These are phyloP conservation scores for Termitomyces titanicus DNA, from an alignment of 768 basidiomycete species.

Conservation along the genomic window DNA sequence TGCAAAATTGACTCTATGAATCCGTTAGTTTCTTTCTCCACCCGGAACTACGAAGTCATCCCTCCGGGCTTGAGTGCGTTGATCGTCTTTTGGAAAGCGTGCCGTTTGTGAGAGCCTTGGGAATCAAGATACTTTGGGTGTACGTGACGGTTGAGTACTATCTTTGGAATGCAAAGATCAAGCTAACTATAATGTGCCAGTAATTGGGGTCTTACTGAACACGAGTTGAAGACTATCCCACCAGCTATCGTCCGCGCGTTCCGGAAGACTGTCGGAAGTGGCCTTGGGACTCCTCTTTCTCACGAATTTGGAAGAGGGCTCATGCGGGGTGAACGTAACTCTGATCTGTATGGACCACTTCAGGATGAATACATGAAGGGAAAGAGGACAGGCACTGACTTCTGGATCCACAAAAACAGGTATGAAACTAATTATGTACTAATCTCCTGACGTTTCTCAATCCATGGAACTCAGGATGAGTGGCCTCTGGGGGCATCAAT, in stretches of 20 bases:
- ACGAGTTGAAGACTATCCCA: slow-evolving; percentile 58
- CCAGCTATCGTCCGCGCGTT: slow-evolving; percentile 57
- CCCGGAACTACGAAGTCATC: slow-evolving; percentile 51
- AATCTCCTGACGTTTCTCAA: not conserved
- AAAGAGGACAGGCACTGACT: slow-evolving; percentile 51
- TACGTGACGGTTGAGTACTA: slow-evolving; percentile 24
- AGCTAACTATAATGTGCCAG: slow-evolving; percentile 26
- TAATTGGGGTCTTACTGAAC: slow-evolving; percentile 70
- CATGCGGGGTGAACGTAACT: slow-evolving; percentile 57
- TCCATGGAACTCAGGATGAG: slow-evolving; percentile 45
- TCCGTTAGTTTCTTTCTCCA: slow-evolving; percentile 57
- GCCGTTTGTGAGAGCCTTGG: slow-evolving; percentile 36
- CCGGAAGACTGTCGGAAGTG: slow-evolving; percentile 41
- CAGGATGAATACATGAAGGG: slow-evolving; percentile 53
- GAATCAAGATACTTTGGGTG: slow-evolving; percentile 62
- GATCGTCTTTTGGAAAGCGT: slow-evolving; percentile 48
- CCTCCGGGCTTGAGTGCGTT: slow-evolving; percentile 55
- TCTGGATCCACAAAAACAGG: slow-evolving; percentile 75
- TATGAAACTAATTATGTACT: slow-evolving; percentile 14
- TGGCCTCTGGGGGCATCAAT: slow-evolving; percentile 62
- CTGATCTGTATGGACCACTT: slow-evolving; percentile 61
- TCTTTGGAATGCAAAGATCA: not conserved
- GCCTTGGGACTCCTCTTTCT: slow-evolving; percentile 54
- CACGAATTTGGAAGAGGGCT: slow-evolving; percentile 50
- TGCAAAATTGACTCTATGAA: not conserved